Evolutionary conservation across 768 basidiomycete genomes (phyloP).

Genomic region (Boletus pseudopeckii): DNA sequence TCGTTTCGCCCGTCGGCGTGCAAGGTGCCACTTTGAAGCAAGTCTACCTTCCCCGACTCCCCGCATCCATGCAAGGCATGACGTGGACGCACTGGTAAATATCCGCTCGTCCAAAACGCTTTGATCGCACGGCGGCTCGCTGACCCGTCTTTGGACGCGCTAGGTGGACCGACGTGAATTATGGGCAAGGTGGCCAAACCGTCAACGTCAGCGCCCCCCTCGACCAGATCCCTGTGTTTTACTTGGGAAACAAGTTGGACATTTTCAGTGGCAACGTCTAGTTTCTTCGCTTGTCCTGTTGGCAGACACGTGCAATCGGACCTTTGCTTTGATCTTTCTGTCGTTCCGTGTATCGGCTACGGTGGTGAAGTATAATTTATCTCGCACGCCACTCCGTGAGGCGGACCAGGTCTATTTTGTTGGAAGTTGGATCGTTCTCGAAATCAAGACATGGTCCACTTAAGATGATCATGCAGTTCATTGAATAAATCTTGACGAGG

Average conservation of each 20-base stretch:
- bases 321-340: not conserved
- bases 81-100: slow-evolving; percentile 33
- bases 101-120: not conserved
- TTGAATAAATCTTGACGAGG: not conserved
- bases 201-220: slow-evolving; percentile 8
- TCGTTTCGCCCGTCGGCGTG: slow-evolving; percentile 35
- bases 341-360: not conserved
- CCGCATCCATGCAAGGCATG: slow-evolving; percentile 12
- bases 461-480: not conserved
- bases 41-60: not conserved
- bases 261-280: slow-evolving; percentile 27
- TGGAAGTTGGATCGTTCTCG: not conserved
- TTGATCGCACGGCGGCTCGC: not conserved
- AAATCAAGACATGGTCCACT: not conserved
- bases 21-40: slow-evolving; percentile 23
- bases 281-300: not conserved
- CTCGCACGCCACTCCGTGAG: not conserved
- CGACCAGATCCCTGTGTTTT: slow-evolving; percentile 36
- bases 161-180: slow-evolving; percentile 35
- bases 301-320: not conserved
- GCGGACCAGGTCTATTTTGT: not conserved
- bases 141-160: not conserved
- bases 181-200: slow-evolving; percentile 12
- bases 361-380: not conserved
- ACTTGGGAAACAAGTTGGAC: slow-evolving; percentile 30